These are phyloP conservation scores for Avena eriantha DNA, from an alignment of 176 grass and related monocot species.

Conservation along the genomic window DNA sequence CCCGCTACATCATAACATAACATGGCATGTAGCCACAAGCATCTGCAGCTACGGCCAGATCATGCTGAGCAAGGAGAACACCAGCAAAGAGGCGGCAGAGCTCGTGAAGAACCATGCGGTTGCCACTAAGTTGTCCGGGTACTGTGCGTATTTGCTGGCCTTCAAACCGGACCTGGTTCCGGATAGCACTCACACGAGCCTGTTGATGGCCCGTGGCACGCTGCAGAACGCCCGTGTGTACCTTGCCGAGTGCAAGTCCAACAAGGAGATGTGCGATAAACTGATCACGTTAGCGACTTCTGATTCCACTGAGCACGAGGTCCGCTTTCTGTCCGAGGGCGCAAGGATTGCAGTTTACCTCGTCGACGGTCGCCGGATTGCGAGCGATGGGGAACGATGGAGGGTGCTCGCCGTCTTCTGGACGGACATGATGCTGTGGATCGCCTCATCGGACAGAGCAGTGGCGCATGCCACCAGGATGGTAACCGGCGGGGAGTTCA, in stretches of 20 bases:
- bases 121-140: slow-evolving; percentile 15
- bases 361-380: neutral
- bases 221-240: neutral
- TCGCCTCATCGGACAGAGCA: neutral
- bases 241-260: neutral
- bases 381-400: neutral
- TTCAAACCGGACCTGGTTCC: neutral
- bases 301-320: neutral
- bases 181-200: neutral
- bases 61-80: too few species aligned
- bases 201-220: neutral
- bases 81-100: too few species aligned
- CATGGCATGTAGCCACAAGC: slow-evolving; percentile 22
- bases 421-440: neutral
- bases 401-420: neutral
- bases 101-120: neutral
- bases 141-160: slow-evolving; percentile 6
- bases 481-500: neutral
- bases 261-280: neutral
- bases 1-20: too few species aligned
- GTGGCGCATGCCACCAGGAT: neutral
- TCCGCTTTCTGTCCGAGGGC: neutral
- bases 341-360: neutral
- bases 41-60: slow-evolving; percentile 1
- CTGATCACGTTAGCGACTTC: neutral